Conservation (phyloP, 2,329 filamentous ascomycete species). For the Chrysoporthe deuterocubensis region DNA sequence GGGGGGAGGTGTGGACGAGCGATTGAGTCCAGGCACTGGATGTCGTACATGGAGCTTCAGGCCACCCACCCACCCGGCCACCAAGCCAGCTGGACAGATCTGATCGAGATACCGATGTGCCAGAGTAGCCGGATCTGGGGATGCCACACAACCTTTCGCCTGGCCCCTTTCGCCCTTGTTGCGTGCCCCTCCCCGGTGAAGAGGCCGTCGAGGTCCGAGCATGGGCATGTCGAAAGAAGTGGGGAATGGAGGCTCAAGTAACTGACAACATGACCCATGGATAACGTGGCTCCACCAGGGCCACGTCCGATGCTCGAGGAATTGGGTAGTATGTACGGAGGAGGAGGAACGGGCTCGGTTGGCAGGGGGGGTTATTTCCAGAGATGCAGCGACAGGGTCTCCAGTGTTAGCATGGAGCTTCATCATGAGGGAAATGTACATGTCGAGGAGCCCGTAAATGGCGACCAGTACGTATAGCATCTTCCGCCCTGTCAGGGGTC, state of each 20-base stretch:
- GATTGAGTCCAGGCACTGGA: too few relatives aligned
- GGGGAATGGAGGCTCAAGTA: constrained; percentile 26
- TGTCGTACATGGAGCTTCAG: neutral
- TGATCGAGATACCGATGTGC: neutral
- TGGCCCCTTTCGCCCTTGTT: neutral
- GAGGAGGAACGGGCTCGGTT: constrained; percentile 4
- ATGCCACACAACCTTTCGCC: neutral
- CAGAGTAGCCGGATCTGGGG: neutral
- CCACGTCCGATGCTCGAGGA: constrained; percentile 22
- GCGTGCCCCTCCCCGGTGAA: neutral
- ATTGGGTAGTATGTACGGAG: constrained; percentile 30
- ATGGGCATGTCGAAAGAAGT: constrained; percentile 5
- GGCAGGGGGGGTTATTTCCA: neutral
- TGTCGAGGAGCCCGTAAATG: neutral
- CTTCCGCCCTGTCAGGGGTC: neutral
- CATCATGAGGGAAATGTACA: constrained; percentile 6
- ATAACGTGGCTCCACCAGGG: constrained; percentile 43
- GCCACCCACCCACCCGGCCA: neutral
- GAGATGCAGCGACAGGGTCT: constrained; percentile 7
- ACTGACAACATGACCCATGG: constrained; percentile 37
- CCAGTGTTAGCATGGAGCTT: neutral
- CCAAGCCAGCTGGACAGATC: constrained; percentile 2
- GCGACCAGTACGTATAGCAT: neutral
- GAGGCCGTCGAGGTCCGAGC: neutral
- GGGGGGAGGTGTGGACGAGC: neutral